Evolutionary conservation across 345 rosid species (phyloP).

Genomic region (Acer negundo): DNA sequence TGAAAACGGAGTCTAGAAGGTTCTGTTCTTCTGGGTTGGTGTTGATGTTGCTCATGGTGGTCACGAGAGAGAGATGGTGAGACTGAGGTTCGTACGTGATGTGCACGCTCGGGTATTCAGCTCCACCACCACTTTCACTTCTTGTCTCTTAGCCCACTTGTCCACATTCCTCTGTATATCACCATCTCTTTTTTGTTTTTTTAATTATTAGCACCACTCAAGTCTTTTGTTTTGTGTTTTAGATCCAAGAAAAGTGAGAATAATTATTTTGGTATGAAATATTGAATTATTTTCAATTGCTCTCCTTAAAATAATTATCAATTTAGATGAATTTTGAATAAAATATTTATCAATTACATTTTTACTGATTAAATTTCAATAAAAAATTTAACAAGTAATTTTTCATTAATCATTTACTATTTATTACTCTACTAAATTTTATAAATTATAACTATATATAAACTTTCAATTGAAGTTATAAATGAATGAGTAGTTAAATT

Average conservation of each 20-base stretch:
- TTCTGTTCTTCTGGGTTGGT: constrained; percentile 20
- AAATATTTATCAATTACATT: no score
- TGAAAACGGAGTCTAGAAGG: constrained; percentile 57
- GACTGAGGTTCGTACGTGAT: neutral
- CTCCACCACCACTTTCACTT: constrained; percentile 12
- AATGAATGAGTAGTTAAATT: no score
- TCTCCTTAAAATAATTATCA: neutral
- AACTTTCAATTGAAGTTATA: no score
- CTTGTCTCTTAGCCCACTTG: constrained; percentile 13
- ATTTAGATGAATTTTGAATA: no score
- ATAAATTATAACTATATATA: no score
- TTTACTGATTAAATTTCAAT: no score
- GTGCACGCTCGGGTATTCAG: neutral
- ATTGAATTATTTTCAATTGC: no score
- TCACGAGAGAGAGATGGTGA: constrained; percentile 9
- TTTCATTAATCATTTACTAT: no score
- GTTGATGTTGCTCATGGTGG: constrained; percentile 27
- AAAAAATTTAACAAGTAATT: no score
- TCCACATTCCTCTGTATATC: neutral
- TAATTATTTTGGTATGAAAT: neutral
- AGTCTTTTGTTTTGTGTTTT: neutral
- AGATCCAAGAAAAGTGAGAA: neutral
- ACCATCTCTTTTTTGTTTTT: neutral
- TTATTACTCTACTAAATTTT: no score
- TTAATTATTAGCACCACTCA: neutral